phyloP scores from a whole-genome alignment of 441 rosid genomes.

The Macaranga tanarius region DNA sequence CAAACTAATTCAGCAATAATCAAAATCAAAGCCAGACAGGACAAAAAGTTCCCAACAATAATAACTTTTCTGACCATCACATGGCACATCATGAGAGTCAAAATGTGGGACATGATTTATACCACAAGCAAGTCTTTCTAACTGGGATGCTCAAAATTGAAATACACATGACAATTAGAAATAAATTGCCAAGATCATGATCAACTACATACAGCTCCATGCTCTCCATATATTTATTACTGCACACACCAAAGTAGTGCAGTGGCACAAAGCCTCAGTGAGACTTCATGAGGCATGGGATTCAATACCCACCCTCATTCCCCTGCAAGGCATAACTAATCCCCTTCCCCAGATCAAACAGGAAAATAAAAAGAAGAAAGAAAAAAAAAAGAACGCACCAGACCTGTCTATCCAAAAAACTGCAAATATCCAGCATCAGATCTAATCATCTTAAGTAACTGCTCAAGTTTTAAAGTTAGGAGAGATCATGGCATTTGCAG shows the following conservation, averaged over 20 bases:
- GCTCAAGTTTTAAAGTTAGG: slow-evolving; percentile 45
- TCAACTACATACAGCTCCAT: background rate
- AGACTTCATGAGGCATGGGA: no score
- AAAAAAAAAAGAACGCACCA: slow-evolving; percentile 2
- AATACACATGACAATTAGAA: background rate
- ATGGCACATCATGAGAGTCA: background rate
- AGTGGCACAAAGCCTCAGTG: no score
- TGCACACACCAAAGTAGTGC: background rate
- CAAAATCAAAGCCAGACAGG: background rate
- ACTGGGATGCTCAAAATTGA: background rate
- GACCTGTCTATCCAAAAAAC: slow-evolving; percentile 30
- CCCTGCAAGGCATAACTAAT: no score
- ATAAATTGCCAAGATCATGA: background rate
- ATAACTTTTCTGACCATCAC: background rate
- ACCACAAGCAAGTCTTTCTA: slow-evolving; percentile 3
- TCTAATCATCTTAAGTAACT: slow-evolving; percentile 30
- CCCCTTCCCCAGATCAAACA: no score
- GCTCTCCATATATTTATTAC: background rate
- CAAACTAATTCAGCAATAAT: background rate
- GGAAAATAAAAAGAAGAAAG: background rate
- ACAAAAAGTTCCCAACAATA: background rate
- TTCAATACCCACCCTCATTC: no score
- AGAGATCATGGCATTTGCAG: slow-evolving; percentile 48
- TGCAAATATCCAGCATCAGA: slow-evolving; percentile 6
- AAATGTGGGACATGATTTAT: background rate